A percentile compares a stretch with the other conserved stretches of the same genome.
Evolutionary conservation across 257 asterid genomes (phyloP).

Genomic region (Fraxinus excelsior): DNA sequence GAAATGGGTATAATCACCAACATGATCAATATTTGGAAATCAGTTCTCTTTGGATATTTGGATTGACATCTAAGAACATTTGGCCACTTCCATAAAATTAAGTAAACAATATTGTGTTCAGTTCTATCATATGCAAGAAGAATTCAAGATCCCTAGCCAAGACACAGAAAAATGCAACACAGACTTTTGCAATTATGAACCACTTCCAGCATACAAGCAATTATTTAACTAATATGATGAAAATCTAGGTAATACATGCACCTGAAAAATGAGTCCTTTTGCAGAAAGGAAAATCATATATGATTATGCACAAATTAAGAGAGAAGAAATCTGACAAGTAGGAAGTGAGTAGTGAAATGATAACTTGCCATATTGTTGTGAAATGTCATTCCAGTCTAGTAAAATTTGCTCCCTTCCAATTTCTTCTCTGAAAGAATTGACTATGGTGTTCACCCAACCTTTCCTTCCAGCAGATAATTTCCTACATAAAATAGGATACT

Average conservation of each 20-base stretch:
- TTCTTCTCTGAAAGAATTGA: slow-evolving; percentile 44
- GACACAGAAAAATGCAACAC: background rate
- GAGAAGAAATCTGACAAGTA: background rate
- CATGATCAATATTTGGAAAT: background rate
- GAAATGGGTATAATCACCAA: background rate
- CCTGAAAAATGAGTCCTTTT: background rate
- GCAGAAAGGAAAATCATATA: background rate
- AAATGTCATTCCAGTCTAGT: slow-evolving; percentile 93
- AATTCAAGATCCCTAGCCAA: background rate
- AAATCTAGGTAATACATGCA: slow-evolving; percentile 11
- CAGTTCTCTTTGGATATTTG: no score
- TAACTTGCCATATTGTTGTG: slow-evolving; percentile 68
- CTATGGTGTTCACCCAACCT: slow-evolving; percentile 49
- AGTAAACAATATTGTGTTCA: background rate
- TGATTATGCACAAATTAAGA: background rate
- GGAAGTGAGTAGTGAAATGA: slow-evolving; percentile 14
- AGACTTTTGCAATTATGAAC: background rate
- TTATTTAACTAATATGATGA: background rate
- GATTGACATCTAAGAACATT: slow-evolving; percentile 2
- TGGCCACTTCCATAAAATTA: background rate
- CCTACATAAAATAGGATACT: slow-evolving; percentile 82
- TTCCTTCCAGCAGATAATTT: slow-evolving; percentile 46
- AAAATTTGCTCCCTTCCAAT: slow-evolving; percentile 56
- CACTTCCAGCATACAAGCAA: background rate
- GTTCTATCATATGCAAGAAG: background rate